Evolutionary conservation across 192 early-diverging fungal genomes (phyloP), one percentile per base, ranked within the genome.

Genomic region (Rhizophagus clarus): DNA sequence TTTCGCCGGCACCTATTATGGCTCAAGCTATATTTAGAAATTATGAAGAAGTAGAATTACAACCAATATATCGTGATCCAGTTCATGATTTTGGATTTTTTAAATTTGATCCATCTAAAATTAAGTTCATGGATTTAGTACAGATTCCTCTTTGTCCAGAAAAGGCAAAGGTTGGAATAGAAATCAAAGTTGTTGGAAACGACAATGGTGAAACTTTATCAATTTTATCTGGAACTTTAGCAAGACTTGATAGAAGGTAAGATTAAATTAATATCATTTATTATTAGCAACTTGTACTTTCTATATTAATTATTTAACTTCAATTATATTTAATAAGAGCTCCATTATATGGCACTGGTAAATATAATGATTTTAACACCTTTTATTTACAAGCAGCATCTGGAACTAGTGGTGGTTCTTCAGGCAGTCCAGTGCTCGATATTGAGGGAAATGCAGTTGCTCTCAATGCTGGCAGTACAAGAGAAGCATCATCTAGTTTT

Each of bases 1-100:
- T 94, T 15, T 91, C 89, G 12, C 84, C 92, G 4, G 93, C 89
- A 0, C 94, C 94, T 14, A 90, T 93, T 79, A 88, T 92, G 37
- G 93, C 89, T 37, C 89, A 92, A 80, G 93, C 91, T 20, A 84
- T 92, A 6, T 88, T 93, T 80, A 88, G 88, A 80, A 91, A 95
- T 79, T 90, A 92, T 73, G 93, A 95, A 82, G 93, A 93, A 69
- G 91, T 94, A 31, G 90, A 89, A 42, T 84, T 93, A 34, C 84
- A 87, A 31, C 90, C 92, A 4, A 88, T 95, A 32, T 95, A 94
- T 78, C 90, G 93, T 60, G 94, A 95, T 74, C 94, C 94, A 1
- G 87, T 95, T 56, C 94, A 95, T 81, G 94, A 95, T 85, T 95
- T 94, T 92, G 93, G 93, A 8, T 93, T 95, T 77, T 85, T 94